These are phyloP conservation scores for Carpinus fangiana DNA, from an alignment of 306 rosid species.

Conservation along the genomic window DNA sequence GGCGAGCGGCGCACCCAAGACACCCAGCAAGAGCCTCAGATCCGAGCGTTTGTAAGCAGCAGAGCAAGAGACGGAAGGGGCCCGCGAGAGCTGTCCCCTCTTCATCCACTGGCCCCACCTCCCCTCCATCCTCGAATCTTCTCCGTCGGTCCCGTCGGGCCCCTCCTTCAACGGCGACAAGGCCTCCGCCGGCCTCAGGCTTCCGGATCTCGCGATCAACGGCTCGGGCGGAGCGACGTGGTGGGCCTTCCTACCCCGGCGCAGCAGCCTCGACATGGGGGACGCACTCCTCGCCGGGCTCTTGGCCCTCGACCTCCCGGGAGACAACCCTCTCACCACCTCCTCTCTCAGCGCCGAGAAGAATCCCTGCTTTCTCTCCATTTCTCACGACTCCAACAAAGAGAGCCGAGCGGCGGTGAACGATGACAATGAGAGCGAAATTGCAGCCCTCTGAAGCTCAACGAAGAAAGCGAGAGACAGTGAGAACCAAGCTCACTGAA, in stretches of 20 bases:
- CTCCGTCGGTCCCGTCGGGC: slow-evolving; percentile 74
- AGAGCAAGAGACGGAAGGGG: slow-evolving; percentile 72
- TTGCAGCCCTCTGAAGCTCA: background rate
- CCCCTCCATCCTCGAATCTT: slow-evolving; percentile 70
- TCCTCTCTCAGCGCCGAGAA: slow-evolving; percentile 80
- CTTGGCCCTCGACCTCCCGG: slow-evolving; percentile 74
- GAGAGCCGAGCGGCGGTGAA: background rate
- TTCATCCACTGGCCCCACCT: slow-evolving; percentile 93
- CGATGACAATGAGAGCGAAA: background rate
- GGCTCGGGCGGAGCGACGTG: slow-evolving; percentile 61
- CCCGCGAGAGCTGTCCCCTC: slow-evolving; percentile 75
- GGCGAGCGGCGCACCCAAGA: slow-evolving; percentile 90
- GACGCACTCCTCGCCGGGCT: slow-evolving; percentile 65
- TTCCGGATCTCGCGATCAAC: slow-evolving; percentile 82
- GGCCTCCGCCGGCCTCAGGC: slow-evolving; percentile 78
- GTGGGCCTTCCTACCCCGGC: slow-evolving; percentile 62
- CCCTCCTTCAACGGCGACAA: slow-evolving; percentile 96
- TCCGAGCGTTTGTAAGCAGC: slow-evolving; percentile 74
- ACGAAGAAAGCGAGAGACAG: slow-evolving; percentile 15
- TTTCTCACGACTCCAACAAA: slow-evolving; percentile 24
- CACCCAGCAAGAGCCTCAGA: slow-evolving; percentile 93
- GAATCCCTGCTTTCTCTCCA: slow-evolving; percentile 93
- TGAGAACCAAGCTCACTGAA: slow-evolving; percentile 24
- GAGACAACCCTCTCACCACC: slow-evolving; percentile 84
- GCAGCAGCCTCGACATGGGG: slow-evolving; percentile 67